Evolutionary conservation across 2,329 filamentous ascomycete genomes (phyloP).

Genomic region (Paramyrothecium roridum): DNA sequence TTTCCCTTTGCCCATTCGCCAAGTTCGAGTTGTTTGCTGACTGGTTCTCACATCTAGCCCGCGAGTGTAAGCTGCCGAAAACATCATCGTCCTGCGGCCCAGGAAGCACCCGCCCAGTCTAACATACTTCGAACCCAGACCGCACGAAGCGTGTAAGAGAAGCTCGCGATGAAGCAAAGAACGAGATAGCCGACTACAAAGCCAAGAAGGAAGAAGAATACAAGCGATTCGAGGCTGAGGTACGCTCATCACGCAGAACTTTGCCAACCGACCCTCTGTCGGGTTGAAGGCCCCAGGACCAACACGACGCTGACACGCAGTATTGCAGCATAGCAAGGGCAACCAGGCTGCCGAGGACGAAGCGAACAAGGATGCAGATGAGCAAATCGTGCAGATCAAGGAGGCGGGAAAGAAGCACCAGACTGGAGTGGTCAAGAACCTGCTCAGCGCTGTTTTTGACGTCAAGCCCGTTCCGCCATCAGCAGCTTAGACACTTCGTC

Average conservation of each 20-base stretch:
- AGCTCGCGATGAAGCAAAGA: slow-evolving; percentile 92
- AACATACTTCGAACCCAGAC: slow-evolving; percentile 23
- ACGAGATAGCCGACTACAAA: slow-evolving; percentile 93
- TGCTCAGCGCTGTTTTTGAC: slow-evolving; percentile 81
- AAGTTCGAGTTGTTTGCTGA: slow-evolving; percentile 21
- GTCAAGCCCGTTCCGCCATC: slow-evolving; percentile 65
- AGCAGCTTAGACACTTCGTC: slow-evolving; percentile 16
- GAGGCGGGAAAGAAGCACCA: slow-evolving; percentile 76
- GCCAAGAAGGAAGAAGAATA: slow-evolving; percentile 89
- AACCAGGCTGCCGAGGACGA: slow-evolving; percentile 76
- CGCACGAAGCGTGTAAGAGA: slow-evolving; percentile 97
- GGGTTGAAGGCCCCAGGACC: slow-evolving; percentile 4
- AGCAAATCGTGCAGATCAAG: slow-evolving; percentile 79
- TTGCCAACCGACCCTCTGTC: neutral
- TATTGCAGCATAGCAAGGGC: slow-evolving; percentile 79
- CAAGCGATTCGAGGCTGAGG: slow-evolving; percentile 84
- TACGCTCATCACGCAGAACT: slow-evolving; percentile 23
- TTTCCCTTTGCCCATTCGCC: slow-evolving; percentile 3
- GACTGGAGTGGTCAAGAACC: slow-evolving; percentile 74
- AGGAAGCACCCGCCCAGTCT: too few relatives aligned
- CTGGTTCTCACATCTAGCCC: slow-evolving; percentile 47
- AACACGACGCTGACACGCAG: neutral
- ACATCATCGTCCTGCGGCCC: slow-evolving; percentile 5
- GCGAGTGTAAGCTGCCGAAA: slow-evolving; percentile 71
- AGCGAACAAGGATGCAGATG: slow-evolving; percentile 77